These are phyloP conservation scores for Hypoxylon crocopeplum DNA, from an alignment of 495 filamentous ascomycete species.

Conservation along the genomic window DNA sequence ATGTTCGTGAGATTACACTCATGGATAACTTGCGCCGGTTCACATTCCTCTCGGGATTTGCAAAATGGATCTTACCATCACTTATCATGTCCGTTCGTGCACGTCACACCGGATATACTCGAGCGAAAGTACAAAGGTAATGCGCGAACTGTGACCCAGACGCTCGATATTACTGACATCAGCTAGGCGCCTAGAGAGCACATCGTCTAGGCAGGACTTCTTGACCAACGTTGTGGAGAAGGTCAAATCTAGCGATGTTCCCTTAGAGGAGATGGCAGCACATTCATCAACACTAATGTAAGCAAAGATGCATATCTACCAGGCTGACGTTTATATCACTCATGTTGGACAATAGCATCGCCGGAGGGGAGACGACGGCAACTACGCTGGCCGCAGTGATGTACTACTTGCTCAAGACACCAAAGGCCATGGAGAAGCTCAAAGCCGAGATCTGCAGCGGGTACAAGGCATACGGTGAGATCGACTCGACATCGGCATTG, in stretches of 20 bases:
- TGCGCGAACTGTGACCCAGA: background rate
- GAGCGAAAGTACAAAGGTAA: constrained; percentile 2
- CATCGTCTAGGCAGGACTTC: constrained; percentile 12
- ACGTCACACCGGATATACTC: background rate
- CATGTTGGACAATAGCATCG: constrained; percentile 27
- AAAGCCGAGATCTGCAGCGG: constrained; percentile 47
- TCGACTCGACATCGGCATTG: constrained; percentile 29
- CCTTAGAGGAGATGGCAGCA: constrained; percentile 12
- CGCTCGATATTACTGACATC: background rate
- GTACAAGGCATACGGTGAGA: constrained; percentile 46
- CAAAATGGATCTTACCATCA: background rate
- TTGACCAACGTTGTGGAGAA: constrained; percentile 10
- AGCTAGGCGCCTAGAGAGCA: constrained; percentile 2
- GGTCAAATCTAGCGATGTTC: constrained; percentile 11
- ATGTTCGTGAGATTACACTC: constrained; percentile 1
- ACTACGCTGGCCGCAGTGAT: constrained; percentile 47
- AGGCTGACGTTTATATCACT: background rate
- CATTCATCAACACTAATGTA: constrained; percentile 18
- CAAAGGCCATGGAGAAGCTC: constrained; percentile 39
- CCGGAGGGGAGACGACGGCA: constrained; percentile 58
- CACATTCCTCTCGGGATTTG: background rate
- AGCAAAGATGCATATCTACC: background rate
- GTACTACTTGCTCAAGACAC: constrained; percentile 45
- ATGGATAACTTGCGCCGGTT: constrained; percentile 26
- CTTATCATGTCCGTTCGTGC: background rate